Evolutionary conservation across 2,329 filamentous ascomycete genomes (phyloP).

Genomic region (Sporothrix variecibatus): DNA sequence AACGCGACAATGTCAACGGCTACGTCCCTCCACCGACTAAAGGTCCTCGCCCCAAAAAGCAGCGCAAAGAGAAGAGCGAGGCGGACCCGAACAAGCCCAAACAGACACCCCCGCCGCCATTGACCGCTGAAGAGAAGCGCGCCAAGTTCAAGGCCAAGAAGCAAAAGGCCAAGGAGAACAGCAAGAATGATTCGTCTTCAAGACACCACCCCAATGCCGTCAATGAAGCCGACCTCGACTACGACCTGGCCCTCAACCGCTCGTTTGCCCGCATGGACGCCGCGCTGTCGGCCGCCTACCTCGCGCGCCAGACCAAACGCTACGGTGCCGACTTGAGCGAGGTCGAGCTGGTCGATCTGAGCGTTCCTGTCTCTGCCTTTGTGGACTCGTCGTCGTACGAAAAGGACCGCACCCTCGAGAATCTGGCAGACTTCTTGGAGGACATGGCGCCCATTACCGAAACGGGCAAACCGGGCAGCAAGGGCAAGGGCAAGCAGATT

Average conservation of each 20-base stretch:
- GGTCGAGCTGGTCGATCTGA: conserved; percentile 81
- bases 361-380: conserved; percentile 69
- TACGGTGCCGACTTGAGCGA: conserved; percentile 80
- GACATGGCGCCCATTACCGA: conserved; percentile 58
- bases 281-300: conserved; percentile 78
- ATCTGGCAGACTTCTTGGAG: conserved; percentile 79
- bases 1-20: conserved; percentile 20
- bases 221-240: conserved; percentile 61
- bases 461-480: conserved; percentile 38
- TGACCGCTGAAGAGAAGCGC: conserved; percentile 7
- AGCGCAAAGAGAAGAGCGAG: conserved; percentile 15
- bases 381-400: conserved; percentile 72
- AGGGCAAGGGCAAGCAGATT: conserved; percentile 15
- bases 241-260: conserved; percentile 74
- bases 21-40: background rate
- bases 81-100: background rate
- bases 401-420: conserved; percentile 66
- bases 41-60: conserved; percentile 24
- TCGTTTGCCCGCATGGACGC: conserved; percentile 82
- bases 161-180: conserved; percentile 25
- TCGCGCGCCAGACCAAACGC: conserved; percentile 74
- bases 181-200: conserved; percentile 33
- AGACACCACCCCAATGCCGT: conserved; percentile 29
- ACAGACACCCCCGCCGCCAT: conserved; percentile 1
- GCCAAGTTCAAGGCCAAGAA: conserved; percentile 23